Evolutionary conservation across 2,329 filamentous ascomycete genomes (phyloP), one percentile per base, ranked within the genome.

Genomic region (Colletotrichum spinosum): DNA sequence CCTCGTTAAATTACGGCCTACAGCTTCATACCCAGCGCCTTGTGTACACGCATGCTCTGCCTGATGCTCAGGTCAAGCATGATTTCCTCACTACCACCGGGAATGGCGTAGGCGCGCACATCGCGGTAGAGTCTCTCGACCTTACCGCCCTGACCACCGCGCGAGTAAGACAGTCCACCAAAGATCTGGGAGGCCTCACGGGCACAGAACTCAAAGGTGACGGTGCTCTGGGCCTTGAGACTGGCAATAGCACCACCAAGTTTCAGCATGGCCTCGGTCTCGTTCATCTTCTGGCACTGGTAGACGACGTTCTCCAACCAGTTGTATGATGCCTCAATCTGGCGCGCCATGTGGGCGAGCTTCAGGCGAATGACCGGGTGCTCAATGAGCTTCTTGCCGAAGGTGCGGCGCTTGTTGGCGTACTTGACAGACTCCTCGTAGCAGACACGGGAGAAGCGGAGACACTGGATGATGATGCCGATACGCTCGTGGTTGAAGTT

Each of bases 401-500:
- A 99, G 1, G 96, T 98, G 72, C 90, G 90, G 71, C 96, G 93
- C 89, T 99, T 99, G 88, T 96, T 92, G 68, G 94, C 94, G 81
- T 97, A 99, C 79, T 97, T 97, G 79, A 98, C 88, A 33, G 92
- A 92, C 82, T 99, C 96, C 78, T 98, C 95, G 84, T 93, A 97
- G 86, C 94, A 97, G 70, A 98, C 95, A 70, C 96, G 94, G 48
- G 92, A 90, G 87, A 99, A 98, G 74, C 96, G 94, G 70, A 97
- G 79, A 74, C 90, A 97, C 81, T 99, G 96, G 83, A 98, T 98
- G 81, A 98, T 94, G 80, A 99, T 98, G 68, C 96, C 96, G 72
- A 99, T 94, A 69, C 96, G 93, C 83, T 99, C 96, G 85, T 98
- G 96, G 87, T 98, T 98, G 86, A 97, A 97, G 86, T 97, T 97